Conservation (phyloP, 2,329 filamentous ascomycete species). For the Sarocladium oryzae region DNA sequence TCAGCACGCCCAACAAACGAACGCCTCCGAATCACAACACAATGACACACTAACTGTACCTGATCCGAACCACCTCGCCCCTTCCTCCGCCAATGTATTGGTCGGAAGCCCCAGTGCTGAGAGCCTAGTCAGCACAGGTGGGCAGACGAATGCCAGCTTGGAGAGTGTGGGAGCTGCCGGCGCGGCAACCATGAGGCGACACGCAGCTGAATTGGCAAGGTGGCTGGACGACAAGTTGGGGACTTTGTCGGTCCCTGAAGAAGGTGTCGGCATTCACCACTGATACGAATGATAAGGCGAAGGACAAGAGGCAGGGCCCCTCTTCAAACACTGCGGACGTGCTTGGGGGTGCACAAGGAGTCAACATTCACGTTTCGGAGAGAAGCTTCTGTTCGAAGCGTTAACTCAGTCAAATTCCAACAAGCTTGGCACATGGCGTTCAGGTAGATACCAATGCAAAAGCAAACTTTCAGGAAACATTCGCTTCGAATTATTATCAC, state of each 20-base stretch:
- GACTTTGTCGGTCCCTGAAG: slow-evolving; percentile 45
- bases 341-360: background rate
- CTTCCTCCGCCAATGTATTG: slow-evolving; percentile 21
- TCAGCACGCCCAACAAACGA: slow-evolving; percentile 9
- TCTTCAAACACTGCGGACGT: no score
- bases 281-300: background rate
- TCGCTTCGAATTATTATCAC: no score
- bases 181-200: slow-evolving; percentile 45
- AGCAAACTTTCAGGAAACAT: background rate
- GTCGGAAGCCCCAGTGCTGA: slow-evolving; percentile 34
- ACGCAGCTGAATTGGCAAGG: slow-evolving; percentile 51
- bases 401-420: background rate
- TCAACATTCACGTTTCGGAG: background rate
- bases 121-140: slow-evolving; percentile 40
- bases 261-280: slow-evolving; percentile 35
- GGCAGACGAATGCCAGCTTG: slow-evolving; percentile 35
- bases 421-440: slow-evolving; percentile 9
- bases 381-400: background rate
- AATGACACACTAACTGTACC: background rate
- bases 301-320: no score
- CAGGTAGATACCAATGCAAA: slow-evolving; percentile 11
- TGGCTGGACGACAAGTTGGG: slow-evolving; percentile 56
- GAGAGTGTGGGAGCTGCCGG: slow-evolving; percentile 35
- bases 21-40: background rate
- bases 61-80: slow-evolving; percentile 6